Evolutionary conservation across 208 protist species (phyloP), one percentile per base, ranked within the genome.

Genomic region (Wallacemonas collosoma): DNA sequence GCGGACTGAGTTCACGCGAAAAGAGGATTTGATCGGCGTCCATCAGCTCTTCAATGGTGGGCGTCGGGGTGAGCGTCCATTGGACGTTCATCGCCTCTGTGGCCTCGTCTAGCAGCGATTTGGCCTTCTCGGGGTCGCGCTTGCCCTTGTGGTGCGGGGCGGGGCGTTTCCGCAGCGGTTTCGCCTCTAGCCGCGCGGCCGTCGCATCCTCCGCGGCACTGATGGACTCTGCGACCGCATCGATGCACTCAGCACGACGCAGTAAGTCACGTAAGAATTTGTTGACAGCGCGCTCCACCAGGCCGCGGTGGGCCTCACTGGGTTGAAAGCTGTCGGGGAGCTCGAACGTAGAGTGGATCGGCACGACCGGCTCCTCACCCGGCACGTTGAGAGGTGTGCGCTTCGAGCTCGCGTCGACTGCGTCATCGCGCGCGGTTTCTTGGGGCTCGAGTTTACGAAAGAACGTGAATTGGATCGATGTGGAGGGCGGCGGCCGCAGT

Each of bases 251-350:
- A 0, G 89, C 88, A 8, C 89, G 81, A 3, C 90, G 91, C 14
- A 97, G 79, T 58, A 97, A 68, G 64, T 96, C 93, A 43, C 93
- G 87, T 45, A 97, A 76, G 70, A 97, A 97, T 63, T 95, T 94
- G 73, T 96, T 96, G 8, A 96, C 89, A 11, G 83, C 71, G 7
- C 93, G 83, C 83, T 97, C 93, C 43, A 93, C 93, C 15, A 84
- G 64, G 2, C 90, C 90, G 38, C 88, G 83, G 68, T 95, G 90
- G 1, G 82, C 83, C 60, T 95, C 90, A 65, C 73, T 93, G 12
- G 93, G 81, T 26, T 80, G 69, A 53, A 97, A 97, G 70, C 75
- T 79, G 12, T 88, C 77, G 5, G 93, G 90, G 12, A 97, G 79
- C 66, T 92, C 81, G 68, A 97, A 97, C 17, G 87, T 91, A 11